phyloP scores from a whole-genome alignment of 352 stramenopile genomes.

The Globisporangium ultimum region DNA sequence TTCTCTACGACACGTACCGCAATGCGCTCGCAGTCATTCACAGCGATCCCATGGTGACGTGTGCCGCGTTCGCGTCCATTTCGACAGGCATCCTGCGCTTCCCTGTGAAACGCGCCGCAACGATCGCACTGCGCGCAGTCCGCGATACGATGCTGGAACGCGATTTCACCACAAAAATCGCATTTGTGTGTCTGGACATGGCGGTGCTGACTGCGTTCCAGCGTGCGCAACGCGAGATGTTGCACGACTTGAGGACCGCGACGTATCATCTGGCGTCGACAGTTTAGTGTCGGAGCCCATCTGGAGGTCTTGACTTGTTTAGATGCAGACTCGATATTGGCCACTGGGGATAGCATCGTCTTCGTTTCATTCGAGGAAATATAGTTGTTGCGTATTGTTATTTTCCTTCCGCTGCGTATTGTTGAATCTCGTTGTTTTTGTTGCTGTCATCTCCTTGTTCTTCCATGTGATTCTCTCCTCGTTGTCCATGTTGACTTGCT shows the following conservation, averaged over 20 bases:
- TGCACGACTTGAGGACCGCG: slow-evolving; percentile 15
- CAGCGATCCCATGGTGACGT: slow-evolving; percentile 24
- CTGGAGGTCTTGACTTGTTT: no score
- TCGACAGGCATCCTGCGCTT: slow-evolving; percentile 42
- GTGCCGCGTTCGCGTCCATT: slow-evolving; percentile 49
- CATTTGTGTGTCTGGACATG: slow-evolving; percentile 55
- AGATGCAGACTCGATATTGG: no score
- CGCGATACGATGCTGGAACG: slow-evolving; percentile 36
- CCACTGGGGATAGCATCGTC: no score
- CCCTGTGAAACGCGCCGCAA: slow-evolving; percentile 28
- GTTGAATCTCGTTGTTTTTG: no score
- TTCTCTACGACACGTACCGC: slow-evolving; percentile 57
- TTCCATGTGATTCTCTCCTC: no score
- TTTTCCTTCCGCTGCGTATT: no score
- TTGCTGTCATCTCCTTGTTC: no score
- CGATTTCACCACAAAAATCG: slow-evolving; percentile 35
- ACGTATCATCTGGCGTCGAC: slow-evolving; percentile 1
- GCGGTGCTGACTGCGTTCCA: slow-evolving; percentile 30
- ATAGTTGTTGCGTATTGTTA: no score
- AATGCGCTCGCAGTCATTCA: slow-evolving; percentile 32
- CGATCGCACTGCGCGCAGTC: slow-evolving; percentile 35
- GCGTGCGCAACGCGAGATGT: slow-evolving; percentile 13
- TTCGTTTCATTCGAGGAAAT: no score
- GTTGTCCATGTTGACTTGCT: no score
- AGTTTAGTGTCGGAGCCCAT: no score